Evolutionary conservation across 208 protist genomes (phyloP), one percentile per base, ranked within the genome.

Genomic region (Jaenimonas drosophilae): DNA sequence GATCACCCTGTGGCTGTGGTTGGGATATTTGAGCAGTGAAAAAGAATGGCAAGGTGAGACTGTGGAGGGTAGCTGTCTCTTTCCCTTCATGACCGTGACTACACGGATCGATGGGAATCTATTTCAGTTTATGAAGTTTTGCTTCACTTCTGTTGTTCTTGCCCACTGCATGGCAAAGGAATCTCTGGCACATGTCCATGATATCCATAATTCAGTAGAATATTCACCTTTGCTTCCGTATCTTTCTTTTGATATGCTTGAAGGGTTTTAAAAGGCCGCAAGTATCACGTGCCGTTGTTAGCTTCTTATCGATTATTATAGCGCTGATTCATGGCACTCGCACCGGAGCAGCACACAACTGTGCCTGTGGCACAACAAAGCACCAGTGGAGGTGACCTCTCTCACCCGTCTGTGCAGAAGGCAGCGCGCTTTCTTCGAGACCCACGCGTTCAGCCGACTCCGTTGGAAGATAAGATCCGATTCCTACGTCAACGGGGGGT

Each of bases 401-500:
- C 46, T 2, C 54, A 73, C 42, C 39, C 43, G 2, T 45, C 38
- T 9, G 64, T 73, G 26, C 51, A 64, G 51, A 70, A 57, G 7
- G 81, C 78, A 16, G 44, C 81, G 3, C 45, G 59, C 29, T 94
- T 94, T 54, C 49, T 94, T 38, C 53, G 64, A 7, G 72, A 94
- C 49, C 54, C 72, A 20, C 68, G 69, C 16, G 78, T 89, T 37
- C 49, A 38, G 49, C 27, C 28, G 4, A 69, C 76, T n/a, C 59
- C 80, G 11, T 14, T 69, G 9, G 57, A 76, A 16, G 64, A 60
- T 20, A 78, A 86, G 48, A 74, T 94, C 38, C 50, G 41, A 2
- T 94, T 94, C 50, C 62, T 94, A 12, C 82, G 70, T 34, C 62
- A 60, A 3, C 90, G 91, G 54, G 75, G 73, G 20, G 49, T 94